These are phyloP conservation scores for Pseudoperonospora humuli DNA, from an alignment of 352 stramenopile genomes.

Conservation along the genomic window DNA sequence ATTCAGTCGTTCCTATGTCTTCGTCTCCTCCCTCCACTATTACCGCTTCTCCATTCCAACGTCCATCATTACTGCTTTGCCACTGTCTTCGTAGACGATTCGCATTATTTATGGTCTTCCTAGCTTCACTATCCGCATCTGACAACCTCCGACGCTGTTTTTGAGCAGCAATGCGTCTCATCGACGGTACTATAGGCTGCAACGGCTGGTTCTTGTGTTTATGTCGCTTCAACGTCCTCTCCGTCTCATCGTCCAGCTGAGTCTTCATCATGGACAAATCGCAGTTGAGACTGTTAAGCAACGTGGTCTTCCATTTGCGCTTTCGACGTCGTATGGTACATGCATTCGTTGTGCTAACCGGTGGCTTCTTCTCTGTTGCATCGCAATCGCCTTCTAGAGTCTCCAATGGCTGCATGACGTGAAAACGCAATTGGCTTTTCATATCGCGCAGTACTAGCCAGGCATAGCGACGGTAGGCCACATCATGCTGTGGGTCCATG, in stretches of 20 bases:
- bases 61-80: conserved; percentile 6
- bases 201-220: conserved; percentile 29
- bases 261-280: conserved; percentile 3
- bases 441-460: conserved; percentile 61
- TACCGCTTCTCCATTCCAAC: conserved; percentile 4
- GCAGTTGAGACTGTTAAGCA: conserved; percentile 20
- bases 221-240: conserved; percentile 12
- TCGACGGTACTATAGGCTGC: conserved; percentile 39
- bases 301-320: conserved; percentile 69
- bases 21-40: conserved; percentile 3
- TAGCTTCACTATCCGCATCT: conserved; percentile 20
- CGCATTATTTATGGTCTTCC: conserved; percentile 10
- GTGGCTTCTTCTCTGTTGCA: conserved; percentile 6
- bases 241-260: not conserved
- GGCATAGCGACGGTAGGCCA: conserved; percentile 44
- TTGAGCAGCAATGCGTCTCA: conserved; percentile 39
- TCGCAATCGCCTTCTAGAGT: not conserved
- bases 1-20: not conserved
- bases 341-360: not conserved
- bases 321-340: conserved; percentile 25
- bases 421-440: conserved; percentile 46
- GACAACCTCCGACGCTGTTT: conserved; percentile 30
- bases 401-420: conserved; percentile 43
- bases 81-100: conserved; percentile 10
- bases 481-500: conserved; percentile 46